These are phyloP conservation scores for Apiospora marii DNA, from an alignment of 2,329 filamentous ascomycete genomes.

Conservation along the genomic window DNA sequence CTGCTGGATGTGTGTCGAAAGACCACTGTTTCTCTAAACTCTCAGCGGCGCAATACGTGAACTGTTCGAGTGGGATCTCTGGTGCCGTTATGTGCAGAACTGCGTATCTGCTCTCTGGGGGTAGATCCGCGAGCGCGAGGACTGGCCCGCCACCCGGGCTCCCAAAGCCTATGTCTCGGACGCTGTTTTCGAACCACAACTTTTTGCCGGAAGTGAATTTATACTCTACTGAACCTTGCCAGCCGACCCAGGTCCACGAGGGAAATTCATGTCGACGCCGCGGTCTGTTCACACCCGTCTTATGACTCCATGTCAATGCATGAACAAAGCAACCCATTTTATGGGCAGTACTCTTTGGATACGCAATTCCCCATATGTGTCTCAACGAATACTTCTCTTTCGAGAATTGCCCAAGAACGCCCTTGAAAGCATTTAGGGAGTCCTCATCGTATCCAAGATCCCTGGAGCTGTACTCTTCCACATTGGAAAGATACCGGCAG, in stretches of 20 bases:
- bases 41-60: background rate
- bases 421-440: background rate
- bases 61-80: background rate
- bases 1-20: rapidly evolving
- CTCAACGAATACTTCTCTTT: background rate
- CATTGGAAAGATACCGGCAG: background rate
- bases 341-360: background rate
- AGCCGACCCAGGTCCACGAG: slow-evolving; percentile 10
- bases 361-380: background rate
- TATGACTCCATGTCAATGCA: background rate
- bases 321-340: background rate
- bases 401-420: background rate
- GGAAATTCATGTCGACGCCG: slow-evolving; percentile 10
- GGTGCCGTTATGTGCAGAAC: background rate
- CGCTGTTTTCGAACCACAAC: background rate
- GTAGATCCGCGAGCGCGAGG: background rate
- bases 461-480: background rate
- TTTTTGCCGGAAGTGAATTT: background rate
- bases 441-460: background rate
- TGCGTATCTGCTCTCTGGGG: background rate
- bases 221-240: background rate
- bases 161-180: background rate
- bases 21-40: background rate
- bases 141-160: too few species aligned
- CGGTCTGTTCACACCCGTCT: background rate